Base-by-base conservation (phyloP, 176 grass and related monocot species). In the Canna indica region DNA sequence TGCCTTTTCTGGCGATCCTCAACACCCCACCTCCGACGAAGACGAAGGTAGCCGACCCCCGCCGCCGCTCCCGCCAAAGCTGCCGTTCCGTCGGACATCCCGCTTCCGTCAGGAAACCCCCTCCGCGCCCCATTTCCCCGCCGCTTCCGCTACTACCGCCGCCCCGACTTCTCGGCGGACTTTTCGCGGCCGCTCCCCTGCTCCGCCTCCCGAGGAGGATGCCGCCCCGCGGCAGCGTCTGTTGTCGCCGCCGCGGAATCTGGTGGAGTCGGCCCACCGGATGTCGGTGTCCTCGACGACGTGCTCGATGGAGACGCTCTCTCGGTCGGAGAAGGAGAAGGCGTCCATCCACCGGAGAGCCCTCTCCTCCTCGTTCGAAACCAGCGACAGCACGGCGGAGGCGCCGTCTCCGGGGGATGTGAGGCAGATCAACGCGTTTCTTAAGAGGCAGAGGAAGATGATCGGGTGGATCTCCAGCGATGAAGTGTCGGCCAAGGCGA, bases 351-450 rank as follows among this genome's bases (percentile, higher is more conserved):
- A 8, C 36, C 6, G 67, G 69, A 27, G 39, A 22, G 65, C 67
- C 11, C 12, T 74, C 24, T 39, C 81, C 41, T 58, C 68, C 33
- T 67, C 64, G 36, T 64, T 30, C 0, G 36, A 63, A 0, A 25
- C 41, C 10, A 1, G 59, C 20, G 18, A 47, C 29, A 28, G 29
- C 7, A 0, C 3, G n/a, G 2, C 75, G 68, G 18, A 79, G 68
- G 1, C 46, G 70, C 44, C 42, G 64, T 30, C 63, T 4, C 35
- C 63, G 8, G 87, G 74, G 14, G 78, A 82, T 7, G 57, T 79
- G 69, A 76, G 63, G 5, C 57, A 59, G 13, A 84, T 91, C 56
- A 91, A 87, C 50, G 74, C 72, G 71, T 91, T 91, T 84, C 88
- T 91, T 54, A 74, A 17, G 39, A 69, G 57, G 47, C 84, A 87